Conservation (phyloP, 2,329 filamentous ascomycete genomes). For the Hypoxylon sp. region DNA sequence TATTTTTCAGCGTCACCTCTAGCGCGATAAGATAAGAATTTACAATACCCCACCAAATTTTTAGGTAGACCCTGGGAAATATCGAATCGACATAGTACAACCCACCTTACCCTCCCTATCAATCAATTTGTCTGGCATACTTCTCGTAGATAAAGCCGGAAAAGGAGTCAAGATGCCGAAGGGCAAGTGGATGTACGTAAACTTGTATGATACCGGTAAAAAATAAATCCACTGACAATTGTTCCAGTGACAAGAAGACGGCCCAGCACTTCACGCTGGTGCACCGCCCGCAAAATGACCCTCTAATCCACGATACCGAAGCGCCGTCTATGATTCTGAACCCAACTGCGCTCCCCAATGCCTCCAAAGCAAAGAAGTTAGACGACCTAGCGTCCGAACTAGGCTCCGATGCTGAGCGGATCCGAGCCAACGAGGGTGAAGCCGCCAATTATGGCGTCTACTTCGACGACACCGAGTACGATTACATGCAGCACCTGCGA, state of each 20-base stretch:
- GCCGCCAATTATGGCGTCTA: constrained; percentile 94
- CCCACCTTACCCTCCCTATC: not conserved
- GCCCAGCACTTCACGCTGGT: constrained; percentile 95
- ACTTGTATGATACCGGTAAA: not conserved
- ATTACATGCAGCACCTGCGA: constrained; percentile 99
- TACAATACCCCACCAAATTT: constrained; percentile 50
- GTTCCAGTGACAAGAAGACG: constrained; percentile 81
- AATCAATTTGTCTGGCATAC: not conserved
- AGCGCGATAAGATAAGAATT: constrained; percentile 46
- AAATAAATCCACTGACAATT: constrained; percentile 25
- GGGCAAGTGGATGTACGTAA: constrained; percentile 78
- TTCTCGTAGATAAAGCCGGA: not conserved
- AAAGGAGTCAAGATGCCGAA: constrained; percentile 73
- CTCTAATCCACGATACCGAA: constrained; percentile 90
- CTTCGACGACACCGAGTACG: constrained; percentile 94
- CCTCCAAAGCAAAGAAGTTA: constrained; percentile 72
- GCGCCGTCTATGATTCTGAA: constrained; percentile 93
- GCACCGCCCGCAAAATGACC: constrained; percentile 96
- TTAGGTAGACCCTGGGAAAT: constrained; percentile 29
- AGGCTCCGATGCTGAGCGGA: constrained; percentile 71
- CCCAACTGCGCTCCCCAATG: constrained; percentile 66
- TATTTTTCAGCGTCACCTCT: constrained; percentile 54
- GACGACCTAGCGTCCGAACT: constrained; percentile 83
- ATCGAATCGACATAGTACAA: constrained; percentile 18
- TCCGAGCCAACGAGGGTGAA: constrained; percentile 93